Percentiles rank a stretch among this genome's conserved stretches.
These are phyloP conservation scores for Kodamaea sagamina DNA, from an alignment of 805 yeast genomes.

Conservation along the genomic window DNA sequence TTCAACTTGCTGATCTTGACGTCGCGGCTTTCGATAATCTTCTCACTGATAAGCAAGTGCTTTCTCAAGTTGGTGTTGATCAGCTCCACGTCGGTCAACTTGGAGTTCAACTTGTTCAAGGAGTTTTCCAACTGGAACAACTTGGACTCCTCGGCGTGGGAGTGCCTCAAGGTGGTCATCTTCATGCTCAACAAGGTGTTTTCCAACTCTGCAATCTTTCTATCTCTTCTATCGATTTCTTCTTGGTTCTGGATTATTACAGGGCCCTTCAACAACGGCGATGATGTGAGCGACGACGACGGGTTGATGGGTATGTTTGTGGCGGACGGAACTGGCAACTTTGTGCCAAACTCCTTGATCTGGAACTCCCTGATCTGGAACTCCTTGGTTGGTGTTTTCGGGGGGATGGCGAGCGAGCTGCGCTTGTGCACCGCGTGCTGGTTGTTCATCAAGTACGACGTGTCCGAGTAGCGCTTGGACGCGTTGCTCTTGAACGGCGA, in stretches of 20 bases:
- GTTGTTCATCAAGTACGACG: constrained; percentile 10
- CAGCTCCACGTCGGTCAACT: constrained; percentile 61
- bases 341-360: constrained; percentile 11
- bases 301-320: constrained; percentile 12
- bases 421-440: constrained; percentile 9
- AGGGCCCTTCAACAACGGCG: constrained; percentile 9
- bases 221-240: constrained; percentile 31
- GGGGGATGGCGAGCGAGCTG: constrained; percentile 12
- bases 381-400: constrained; percentile 18
- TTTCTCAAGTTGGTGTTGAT: constrained; percentile 58
- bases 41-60: constrained; percentile 56
- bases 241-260: constrained; percentile 16
- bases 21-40: constrained; percentile 58
- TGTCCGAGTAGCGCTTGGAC: constrained; percentile 11
- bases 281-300: constrained; percentile 12
- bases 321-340: constrained; percentile 15
- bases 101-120: constrained; percentile 55
- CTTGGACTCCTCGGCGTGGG: constrained; percentile 49
- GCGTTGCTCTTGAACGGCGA: constrained; percentile 10
- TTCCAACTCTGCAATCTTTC: constrained; percentile 33
- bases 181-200: constrained; percentile 30
- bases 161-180: constrained; percentile 29
- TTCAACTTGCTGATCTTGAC: constrained; percentile 59
- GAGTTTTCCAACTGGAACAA: constrained; percentile 58
- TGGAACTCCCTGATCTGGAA: constrained; percentile 14